These are phyloP conservation scores for Penicillium sp. DNA, from an alignment of 2,329 filamentous ascomycete species.

Conservation along the genomic window DNA sequence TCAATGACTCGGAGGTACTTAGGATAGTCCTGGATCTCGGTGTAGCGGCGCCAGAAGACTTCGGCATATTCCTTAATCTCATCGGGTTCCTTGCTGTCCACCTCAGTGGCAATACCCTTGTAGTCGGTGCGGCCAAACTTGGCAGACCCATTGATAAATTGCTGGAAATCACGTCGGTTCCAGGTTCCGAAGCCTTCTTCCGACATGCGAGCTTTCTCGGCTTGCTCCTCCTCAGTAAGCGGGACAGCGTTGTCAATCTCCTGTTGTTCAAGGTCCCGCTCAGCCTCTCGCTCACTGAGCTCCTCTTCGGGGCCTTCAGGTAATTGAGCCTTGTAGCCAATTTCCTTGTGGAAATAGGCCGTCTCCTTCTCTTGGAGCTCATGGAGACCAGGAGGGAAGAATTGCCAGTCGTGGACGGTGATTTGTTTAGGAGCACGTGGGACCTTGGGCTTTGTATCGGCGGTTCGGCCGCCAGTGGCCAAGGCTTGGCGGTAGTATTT, in stretches of 20 bases:
- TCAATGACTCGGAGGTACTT: conserved; percentile 87
- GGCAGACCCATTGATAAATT: conserved; percentile 90
- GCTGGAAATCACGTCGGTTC: conserved; percentile 96
- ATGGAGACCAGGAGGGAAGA: conserved; percentile 74
- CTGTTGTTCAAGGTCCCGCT: conserved; percentile 76
- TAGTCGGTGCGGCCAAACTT: conserved; percentile 85
- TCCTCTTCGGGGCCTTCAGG: conserved; percentile 80
- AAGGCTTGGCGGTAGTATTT: conserved; percentile 94
- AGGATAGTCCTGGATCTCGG: conserved; percentile 75
- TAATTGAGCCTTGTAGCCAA: conserved; percentile 88
- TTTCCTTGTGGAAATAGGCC: conserved; percentile 89
- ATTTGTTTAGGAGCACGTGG: conserved; percentile 93
- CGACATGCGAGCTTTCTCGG: conserved; percentile 73
- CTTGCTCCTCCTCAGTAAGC: conserved; percentile 78
- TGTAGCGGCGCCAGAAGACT: conserved; percentile 92
- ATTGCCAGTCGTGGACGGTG: conserved; percentile 89
- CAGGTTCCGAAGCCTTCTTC: conserved; percentile 82
- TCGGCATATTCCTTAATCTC: conserved; percentile 89
- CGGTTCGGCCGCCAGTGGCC: conserved; percentile 66
- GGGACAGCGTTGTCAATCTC: conserved; percentile 88
- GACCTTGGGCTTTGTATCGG: conserved; percentile 85
- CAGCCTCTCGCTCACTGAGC: conserved; percentile 73
- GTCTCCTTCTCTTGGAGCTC: conserved; percentile 95
- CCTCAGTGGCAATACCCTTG: conserved; percentile 73
- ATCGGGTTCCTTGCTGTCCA: conserved; percentile 76